A percentile compares a stretch with the other conserved stretches of the same genome.
Conservation (phyloP, 202 grass and related monocot genomes). For the Schoenoplectus tabernaemontani region DNA sequence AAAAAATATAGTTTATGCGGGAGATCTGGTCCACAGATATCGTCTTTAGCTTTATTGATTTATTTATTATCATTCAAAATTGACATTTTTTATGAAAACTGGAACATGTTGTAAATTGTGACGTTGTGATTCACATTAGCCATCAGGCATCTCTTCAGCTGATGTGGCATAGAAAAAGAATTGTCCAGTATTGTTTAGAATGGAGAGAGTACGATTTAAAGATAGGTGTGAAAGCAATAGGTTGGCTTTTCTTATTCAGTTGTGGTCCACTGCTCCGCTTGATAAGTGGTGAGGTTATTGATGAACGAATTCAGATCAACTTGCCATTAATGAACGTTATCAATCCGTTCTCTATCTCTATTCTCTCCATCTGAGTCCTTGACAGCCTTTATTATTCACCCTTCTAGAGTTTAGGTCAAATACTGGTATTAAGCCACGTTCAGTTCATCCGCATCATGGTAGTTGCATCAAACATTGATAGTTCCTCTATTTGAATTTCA, state of each 20-base stretch:
- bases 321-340: constrained; percentile 9
- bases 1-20: background rate
- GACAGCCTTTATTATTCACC: background rate
- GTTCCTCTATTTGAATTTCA: background rate
- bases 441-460: background rate
- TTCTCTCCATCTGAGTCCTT: background rate
- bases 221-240: constrained; percentile 3
- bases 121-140: background rate
- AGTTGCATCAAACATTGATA: too few species aligned
- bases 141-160: background rate
- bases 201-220: background rate
- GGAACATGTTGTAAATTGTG: background rate
- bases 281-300: constrained; percentile 10
- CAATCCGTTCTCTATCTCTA: background rate
- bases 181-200: background rate
- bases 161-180: background rate
- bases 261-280: background rate
- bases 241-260: constrained; percentile 14
- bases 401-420: background rate
- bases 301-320: too few species aligned
- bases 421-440: background rate
- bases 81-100: background rate
- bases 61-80: background rate
- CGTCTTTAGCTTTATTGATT: background rate
- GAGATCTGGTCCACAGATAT: background rate